phyloP scores from a whole-genome alignment of 768 basidiomycete genomes.

The Tephrocybe sp. region DNA sequence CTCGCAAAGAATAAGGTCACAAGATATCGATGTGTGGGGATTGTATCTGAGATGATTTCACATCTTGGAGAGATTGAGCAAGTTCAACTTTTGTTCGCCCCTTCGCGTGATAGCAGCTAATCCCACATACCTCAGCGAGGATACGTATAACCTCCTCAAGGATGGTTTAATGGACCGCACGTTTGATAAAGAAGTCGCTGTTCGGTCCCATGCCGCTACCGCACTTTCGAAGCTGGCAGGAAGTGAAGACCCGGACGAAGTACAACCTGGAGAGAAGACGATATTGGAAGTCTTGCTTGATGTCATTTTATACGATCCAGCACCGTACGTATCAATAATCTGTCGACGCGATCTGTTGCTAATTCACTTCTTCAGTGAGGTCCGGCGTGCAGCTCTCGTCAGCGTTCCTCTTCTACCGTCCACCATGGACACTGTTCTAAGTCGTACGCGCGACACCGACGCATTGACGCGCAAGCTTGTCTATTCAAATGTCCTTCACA shows the following conservation, averaged over 20 bases:
- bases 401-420: constrained; percentile 64
- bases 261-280: constrained; percentile 47
- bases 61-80: constrained; percentile 90
- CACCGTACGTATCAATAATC: constrained; percentile 45
- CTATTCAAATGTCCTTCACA: constrained; percentile 66
- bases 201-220: constrained; percentile 83
- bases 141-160: constrained; percentile 70
- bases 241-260: constrained; percentile 58
- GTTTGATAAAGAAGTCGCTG: constrained; percentile 79
- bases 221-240: constrained; percentile 81
- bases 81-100: constrained; percentile 26
- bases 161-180: constrained; percentile 74
- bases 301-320: constrained; percentile 69
- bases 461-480: constrained; percentile 75
- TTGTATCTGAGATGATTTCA: constrained; percentile 84
- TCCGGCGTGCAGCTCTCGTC: constrained; percentile 86
- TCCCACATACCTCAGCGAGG: constrained; percentile 57
- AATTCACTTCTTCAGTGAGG: constrained; percentile 57
- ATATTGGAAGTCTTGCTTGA: constrained; percentile 71
- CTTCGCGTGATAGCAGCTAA: background rate
- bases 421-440: constrained; percentile 69
- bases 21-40: constrained; percentile 76
- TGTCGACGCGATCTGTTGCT: background rate
- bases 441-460: constrained; percentile 85
- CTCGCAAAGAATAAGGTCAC: constrained; percentile 89